Conservation (phyloP, 139 green algal species). For the Desmodesmus armatus region DNA sequence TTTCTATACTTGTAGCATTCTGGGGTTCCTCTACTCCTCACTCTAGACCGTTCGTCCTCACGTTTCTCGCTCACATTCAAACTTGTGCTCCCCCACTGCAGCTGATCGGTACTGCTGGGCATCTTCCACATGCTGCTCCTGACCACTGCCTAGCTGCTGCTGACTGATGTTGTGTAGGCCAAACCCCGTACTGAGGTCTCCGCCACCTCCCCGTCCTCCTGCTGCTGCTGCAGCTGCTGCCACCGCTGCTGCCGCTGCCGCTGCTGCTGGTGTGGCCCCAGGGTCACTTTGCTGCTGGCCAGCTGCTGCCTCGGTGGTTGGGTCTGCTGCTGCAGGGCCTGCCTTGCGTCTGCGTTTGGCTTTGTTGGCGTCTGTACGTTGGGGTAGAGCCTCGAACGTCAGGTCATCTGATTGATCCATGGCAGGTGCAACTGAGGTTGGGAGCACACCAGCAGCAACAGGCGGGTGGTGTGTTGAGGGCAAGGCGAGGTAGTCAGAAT, state of each 20-base stretch:
- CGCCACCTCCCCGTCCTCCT: too few species aligned
- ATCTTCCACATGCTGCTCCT: background rate
- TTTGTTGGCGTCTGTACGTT: background rate
- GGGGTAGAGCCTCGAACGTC: background rate
- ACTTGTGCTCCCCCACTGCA: constrained; percentile 56
- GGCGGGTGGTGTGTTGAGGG: too few species aligned
- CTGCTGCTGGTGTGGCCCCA: too few species aligned
- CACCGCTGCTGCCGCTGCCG: background rate
- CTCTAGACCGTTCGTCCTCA: too few species aligned
- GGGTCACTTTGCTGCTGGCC: background rate
- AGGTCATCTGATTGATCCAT: background rate
- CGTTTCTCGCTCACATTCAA: constrained; percentile 68
- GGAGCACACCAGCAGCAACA: too few species aligned
- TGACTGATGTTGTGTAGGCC: background rate
- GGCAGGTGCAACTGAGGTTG: too few species aligned
- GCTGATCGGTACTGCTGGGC: constrained; percentile 50
- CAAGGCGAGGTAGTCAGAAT: too few species aligned
- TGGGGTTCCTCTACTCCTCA: too few species aligned
- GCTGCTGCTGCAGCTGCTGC: background rate
- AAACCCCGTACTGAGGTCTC: too few species aligned
- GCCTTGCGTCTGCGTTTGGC: background rate
- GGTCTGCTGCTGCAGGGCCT: background rate
- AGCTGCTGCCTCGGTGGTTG: background rate
- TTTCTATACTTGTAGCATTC: too few species aligned
- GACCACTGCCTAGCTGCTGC: background rate